Base-by-base conservation (phyloP, 2,329 filamentous ascomycete species). In the Aspergillus fumigatiaffinis region DNA sequence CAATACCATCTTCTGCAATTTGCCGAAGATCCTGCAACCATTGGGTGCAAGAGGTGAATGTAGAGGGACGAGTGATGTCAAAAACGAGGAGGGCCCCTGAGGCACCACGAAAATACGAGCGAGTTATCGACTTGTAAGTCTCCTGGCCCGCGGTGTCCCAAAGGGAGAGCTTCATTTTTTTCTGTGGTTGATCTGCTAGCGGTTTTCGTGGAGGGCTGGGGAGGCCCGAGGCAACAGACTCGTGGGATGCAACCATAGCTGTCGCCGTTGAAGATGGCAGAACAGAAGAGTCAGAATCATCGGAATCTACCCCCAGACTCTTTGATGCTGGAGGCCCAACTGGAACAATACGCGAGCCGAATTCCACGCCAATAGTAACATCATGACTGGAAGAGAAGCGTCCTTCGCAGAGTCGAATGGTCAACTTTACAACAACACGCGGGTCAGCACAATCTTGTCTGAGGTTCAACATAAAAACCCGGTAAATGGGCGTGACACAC, bases 121-220 rank as follows among this genome's bases (percentile, higher is more conserved):
- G 83, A 8, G 93, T 97, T 58, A 97, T 94, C 48, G 89, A 93
- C 75, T 97, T 97, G 81, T 97, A 97, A 12, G 92, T 96, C 79
- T 97, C 93, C 75, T 97, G 93, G 26, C 93, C 93, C 17, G 93
- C 93, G 0, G 93, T 97, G 72, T 97, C 93, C 93, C 93, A 97
- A 10, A 97, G 81, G 48, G 87, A 91, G 4, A 96, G 83, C 77
- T 96, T 96, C 92, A 96, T 96, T 78, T 93, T 88, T 86, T 85
- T 85, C 66, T 86, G 83, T 47, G 66, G 63, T 42, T 73, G 70
- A 14, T 73, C 65, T 42, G 72, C 67, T 62, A 73, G 68, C 48
- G 65, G 63, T 60, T 73, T 76, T 48, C 61, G 68, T 44, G 72
- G 73, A 54, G 71, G 74, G 52, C 61, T 72, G 14, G 74, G 72